Base-by-base conservation (phyloP, 208 protist genomes). In the Leishmania tarentolae region DNA sequence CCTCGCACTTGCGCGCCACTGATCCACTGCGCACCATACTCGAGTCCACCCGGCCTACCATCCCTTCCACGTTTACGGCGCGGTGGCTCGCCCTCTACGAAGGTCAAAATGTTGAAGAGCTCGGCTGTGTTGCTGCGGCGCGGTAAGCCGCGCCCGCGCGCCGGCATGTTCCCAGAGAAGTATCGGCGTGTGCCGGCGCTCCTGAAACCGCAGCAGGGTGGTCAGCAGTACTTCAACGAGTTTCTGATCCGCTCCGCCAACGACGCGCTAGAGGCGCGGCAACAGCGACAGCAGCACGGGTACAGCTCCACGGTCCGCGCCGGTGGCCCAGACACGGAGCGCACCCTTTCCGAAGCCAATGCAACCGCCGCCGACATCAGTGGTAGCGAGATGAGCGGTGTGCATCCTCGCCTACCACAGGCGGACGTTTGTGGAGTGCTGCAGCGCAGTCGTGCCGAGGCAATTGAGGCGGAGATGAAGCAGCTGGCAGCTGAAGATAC, bases 141-240 rank as follows among this genome's bases (percentile, higher is more conserved):
- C 50, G 94, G 94, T 86, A 96, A 95, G 88, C 92, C 92, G 24
- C 91, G 94, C 13, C 94, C 94, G 31, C 89, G 91, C 42, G 91
- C 90, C 1, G 87, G 92, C 53, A 92, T 96, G 90, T 97, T 97
- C 75, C 92, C 88, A 8, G 91, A 94, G 79, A 96, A 95, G 86
- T 96, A 95, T 77, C 92, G 93, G 69, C 91, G 91, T 59, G 94
- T 96, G 2, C 94, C 94, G 19, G 47, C 81, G 15, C 81, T 94
- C 31, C 85, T 96, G 65, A 96, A 94, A 78, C 94, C 92, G 28
- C 90, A 96, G 83, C 94, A 97, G 70, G 92, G 92, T 75, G 94
- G 94, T 24, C 94, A 97, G 80, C 93, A 96, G 87, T 93, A 90
- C 83, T 97, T 97, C 78, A 88, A 80, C 57, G 79, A 92, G 19